These are phyloP conservation scores for Jamesozyma rosinii DNA, from an alignment of 805 yeast genomes.

Conservation along the genomic window DNA sequence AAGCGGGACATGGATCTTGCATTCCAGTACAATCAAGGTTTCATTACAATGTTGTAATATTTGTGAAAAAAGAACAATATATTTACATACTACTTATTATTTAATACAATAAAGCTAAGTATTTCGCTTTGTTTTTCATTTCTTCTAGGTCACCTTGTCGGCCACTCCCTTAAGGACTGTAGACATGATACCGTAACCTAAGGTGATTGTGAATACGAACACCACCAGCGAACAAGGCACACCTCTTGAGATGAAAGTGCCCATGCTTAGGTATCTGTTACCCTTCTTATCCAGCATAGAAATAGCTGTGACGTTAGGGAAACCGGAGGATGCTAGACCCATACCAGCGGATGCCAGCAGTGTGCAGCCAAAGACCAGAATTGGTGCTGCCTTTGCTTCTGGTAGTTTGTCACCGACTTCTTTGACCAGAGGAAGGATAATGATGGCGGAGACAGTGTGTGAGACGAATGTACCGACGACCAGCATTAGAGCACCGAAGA, in stretches of 20 bases:
- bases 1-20: no score
- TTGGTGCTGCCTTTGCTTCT: slow-evolving; percentile 58
- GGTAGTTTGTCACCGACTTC: slow-evolving; percentile 70
- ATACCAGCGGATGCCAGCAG: slow-evolving; percentile 84
- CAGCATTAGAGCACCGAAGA: slow-evolving; percentile 75
- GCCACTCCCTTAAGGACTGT: slow-evolving; percentile 20
- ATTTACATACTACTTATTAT: no score
- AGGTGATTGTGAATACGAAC: slow-evolving; percentile 57
- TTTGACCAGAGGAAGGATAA: slow-evolving; percentile 79
- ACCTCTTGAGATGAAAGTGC: slow-evolving; percentile 80
- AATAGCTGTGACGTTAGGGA: slow-evolving; percentile 97
- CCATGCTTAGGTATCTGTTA: slow-evolving; percentile 73
- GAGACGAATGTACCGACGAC: slow-evolving; percentile 91
- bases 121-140: no score
- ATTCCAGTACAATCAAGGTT: no score
- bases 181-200: slow-evolving; percentile 74
- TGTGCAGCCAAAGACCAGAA: slow-evolving; percentile 38
- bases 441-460: slow-evolving; percentile 93
- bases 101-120: no score
- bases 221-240: slow-evolving; percentile 78
- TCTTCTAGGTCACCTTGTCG: not conserved
- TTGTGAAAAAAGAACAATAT: no score
- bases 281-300: slow-evolving; percentile 90
- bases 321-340: slow-evolving; percentile 96
- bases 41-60: no score